These are phyloP conservation scores for Ophiostoma fasciatum DNA, from an alignment of 2,329 filamentous ascomycete genomes.

Conservation along the genomic window DNA sequence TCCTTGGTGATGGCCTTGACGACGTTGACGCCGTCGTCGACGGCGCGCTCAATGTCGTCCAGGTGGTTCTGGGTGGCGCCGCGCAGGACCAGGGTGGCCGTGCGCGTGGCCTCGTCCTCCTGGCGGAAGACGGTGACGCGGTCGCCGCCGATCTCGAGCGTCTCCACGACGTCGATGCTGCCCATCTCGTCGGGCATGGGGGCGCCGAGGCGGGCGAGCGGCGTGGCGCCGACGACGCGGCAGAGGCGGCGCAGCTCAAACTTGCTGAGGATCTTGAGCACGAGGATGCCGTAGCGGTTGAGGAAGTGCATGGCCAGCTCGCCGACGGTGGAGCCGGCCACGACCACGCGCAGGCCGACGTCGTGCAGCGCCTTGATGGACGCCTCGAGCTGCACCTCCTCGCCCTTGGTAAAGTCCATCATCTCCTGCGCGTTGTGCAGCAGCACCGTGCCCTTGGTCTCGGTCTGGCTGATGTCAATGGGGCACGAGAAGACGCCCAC, in stretches of 20 bases:
- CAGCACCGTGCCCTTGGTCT: slow-evolving; percentile 96
- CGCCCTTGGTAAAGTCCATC: slow-evolving; percentile 95
- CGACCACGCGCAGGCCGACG: slow-evolving; percentile 77
- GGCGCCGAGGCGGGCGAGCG: slow-evolving; percentile 85
- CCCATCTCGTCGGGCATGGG: slow-evolving; percentile 99
- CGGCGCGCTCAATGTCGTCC: slow-evolving; percentile 89
- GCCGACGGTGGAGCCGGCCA: slow-evolving; percentile 86
- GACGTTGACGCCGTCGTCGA: slow-evolving; percentile 96
- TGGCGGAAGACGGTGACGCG: slow-evolving; percentile 97
- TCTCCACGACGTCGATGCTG: slow-evolving; percentile 85
- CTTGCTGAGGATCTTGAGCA: slow-evolving; percentile 95
- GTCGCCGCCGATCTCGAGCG: slow-evolving; percentile 92
- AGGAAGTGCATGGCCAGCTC: slow-evolving; percentile 96
- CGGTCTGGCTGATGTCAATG: slow-evolving; percentile 88
- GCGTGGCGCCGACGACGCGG: slow-evolving; percentile 89
- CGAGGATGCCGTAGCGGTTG: slow-evolving; percentile 89
- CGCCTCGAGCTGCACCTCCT: slow-evolving; percentile 81
- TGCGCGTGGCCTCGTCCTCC: slow-evolving; percentile 82
- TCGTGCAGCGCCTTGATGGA: slow-evolving; percentile 93
- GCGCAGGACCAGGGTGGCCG: slow-evolving; percentile 83
- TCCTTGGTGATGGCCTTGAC: slow-evolving; percentile 97
- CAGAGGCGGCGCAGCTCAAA: slow-evolving; percentile 92
- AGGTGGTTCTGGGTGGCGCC: slow-evolving; percentile 97
- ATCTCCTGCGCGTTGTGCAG: slow-evolving; percentile 97
- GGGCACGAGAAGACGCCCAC: slow-evolving; percentile 94